Percentiles rank a stretch among this genome's conserved stretches.
These are phyloP conservation scores for Echinosophora koreensis DNA, from an alignment of 306 rosid genomes.

Conservation along the genomic window DNA sequence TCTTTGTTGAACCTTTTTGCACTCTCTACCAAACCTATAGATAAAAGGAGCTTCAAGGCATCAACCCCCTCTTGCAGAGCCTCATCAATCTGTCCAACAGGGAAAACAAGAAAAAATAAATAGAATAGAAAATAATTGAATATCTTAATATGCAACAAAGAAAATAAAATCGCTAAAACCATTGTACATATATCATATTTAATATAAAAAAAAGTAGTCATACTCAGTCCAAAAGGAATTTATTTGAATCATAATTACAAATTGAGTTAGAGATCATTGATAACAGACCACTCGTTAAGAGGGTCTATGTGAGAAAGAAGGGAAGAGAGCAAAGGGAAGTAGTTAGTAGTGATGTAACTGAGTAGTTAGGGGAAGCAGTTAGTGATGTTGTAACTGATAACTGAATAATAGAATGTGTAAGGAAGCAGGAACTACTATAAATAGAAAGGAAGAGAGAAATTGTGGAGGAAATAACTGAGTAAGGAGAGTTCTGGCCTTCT, in stretches of 20 bases:
- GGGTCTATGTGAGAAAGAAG: too few relatives aligned
- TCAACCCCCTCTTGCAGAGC: conserved; percentile 67
- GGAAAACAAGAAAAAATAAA: neutral
- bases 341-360: too few relatives aligned
- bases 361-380: too few relatives aligned
- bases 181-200: neutral
- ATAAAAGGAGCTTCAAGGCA: conserved; percentile 63
- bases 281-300: too few relatives aligned
- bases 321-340: too few relatives aligned
- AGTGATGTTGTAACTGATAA: too few relatives aligned
- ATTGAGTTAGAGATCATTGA: neutral
- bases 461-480: too few relatives aligned
- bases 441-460: too few relatives aligned
- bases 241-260: neutral
- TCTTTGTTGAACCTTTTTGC: conserved; percentile 76
- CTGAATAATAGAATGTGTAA: too few relatives aligned
- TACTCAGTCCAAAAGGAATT: neutral
- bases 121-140: neutral
- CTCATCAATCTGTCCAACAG: conserved; percentile 58
- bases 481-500: too few relatives aligned
- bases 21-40: conserved; percentile 64
- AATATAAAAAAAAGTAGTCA: neutral
- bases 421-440: too few relatives aligned
- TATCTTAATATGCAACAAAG: too few relatives aligned
- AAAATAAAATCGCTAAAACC: neutral